Evolutionary conservation across 225 moss, liverwort and hornwort species (phyloP).

Genomic region (Physcomitrium patens): DNA sequence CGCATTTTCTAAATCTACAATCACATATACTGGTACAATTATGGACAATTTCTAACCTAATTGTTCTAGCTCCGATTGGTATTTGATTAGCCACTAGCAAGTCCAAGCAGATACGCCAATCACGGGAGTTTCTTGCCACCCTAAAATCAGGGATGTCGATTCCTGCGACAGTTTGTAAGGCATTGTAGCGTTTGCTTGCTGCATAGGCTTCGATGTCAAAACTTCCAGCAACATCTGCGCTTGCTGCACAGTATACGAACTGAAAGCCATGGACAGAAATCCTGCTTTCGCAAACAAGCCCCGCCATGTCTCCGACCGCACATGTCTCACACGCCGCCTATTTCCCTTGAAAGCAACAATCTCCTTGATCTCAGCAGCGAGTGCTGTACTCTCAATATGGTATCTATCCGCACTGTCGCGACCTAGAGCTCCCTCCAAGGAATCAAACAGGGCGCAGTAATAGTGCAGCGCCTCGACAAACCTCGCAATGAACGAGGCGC

Average conservation of each 20-base stretch:
- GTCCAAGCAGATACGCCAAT: constrained; percentile 62
- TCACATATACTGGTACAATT: constrained; percentile 65
- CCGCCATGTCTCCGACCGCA: constrained; percentile 64
- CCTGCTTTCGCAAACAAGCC: constrained; percentile 49
- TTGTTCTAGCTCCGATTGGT: not conserved
- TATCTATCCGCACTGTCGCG: constrained; percentile 61
- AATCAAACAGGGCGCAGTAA: constrained; percentile 82
- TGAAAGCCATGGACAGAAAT: constrained; percentile 54
- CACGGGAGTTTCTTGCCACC: constrained; percentile 80
- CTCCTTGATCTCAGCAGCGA: constrained; percentile 64
- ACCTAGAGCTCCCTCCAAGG: constrained; percentile 62
- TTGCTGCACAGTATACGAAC: constrained; percentile 64
- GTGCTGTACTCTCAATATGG: constrained; percentile 62
- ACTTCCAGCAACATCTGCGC: constrained; percentile 67
- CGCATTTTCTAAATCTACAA: too few species aligned
- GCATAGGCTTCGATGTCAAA: constrained; percentile 38
- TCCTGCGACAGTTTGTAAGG: constrained; percentile 75
- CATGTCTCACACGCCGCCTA: constrained; percentile 51
- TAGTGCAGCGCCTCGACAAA: constrained; percentile 79
- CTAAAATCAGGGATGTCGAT: constrained; percentile 55
- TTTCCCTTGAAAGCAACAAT: constrained; percentile 56
- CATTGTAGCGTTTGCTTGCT: constrained; percentile 25
- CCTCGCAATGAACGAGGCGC: constrained; percentile 50
- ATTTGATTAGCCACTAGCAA: constrained; percentile 32
- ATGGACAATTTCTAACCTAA: constrained; percentile 43